Evolutionary conservation across 176 grass and related monocot species (phyloP).

Genomic region (Eremochloa ophiuroides): DNA sequence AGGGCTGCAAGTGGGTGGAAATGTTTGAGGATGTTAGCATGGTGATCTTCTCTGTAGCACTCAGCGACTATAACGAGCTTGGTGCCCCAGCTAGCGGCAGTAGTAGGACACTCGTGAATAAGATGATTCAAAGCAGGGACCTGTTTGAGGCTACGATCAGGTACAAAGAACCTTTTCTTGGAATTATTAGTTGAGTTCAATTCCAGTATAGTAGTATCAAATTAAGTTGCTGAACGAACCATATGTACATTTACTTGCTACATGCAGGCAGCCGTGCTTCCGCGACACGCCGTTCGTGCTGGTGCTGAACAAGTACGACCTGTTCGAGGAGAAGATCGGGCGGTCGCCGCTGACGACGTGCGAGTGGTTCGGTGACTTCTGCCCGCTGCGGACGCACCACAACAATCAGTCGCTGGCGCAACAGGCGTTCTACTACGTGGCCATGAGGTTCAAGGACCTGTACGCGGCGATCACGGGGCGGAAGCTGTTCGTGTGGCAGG

Average conservation of each 20-base stretch:
- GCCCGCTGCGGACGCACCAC: conserved; percentile 64
- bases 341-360: conserved; percentile 42
- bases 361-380: conserved; percentile 86
- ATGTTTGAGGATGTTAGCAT: conserved; percentile 96
- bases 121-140: conserved; percentile 89
- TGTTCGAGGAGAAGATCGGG: conserved; percentile 80
- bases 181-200: not conserved
- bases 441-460: conserved; percentile 87
- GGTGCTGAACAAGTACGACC: conserved; percentile 94
- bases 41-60: conserved; percentile 79
- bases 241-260: not conserved
- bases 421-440: conserved; percentile 90
- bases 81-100: conserved; percentile 29
- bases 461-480: conserved; percentile 46
- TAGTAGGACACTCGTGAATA: conserved; percentile 52
- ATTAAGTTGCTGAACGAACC: not conserved
- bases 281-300: conserved; percentile 73
- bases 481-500: conserved; percentile 93
- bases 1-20: conserved; percentile 98
- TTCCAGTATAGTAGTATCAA: not conserved
- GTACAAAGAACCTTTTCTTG: conserved; percentile 26
- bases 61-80: conserved; percentile 79
- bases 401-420: conserved; percentile 84
- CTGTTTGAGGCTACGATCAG: conserved; percentile 90
- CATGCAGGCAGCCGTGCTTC: conserved; percentile 74